Conservation (phyloP, 768 basidiomycete genomes). For the Collybia sordida region DNA sequence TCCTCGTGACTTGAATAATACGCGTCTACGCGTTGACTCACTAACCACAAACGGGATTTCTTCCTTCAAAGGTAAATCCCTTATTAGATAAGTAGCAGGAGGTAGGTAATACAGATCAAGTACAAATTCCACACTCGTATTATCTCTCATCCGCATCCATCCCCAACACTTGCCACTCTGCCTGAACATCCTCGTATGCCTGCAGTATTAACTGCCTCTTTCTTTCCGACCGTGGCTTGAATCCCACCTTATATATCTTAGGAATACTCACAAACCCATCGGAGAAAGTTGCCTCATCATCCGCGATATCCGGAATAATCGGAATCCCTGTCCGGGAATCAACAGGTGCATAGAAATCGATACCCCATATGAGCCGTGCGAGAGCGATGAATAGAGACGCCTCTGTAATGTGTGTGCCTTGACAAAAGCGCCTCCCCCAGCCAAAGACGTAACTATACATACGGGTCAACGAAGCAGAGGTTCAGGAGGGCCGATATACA, state of each 20-base stretch:
- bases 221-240: constrained; percentile 14
- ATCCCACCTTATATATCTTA: constrained; percentile 11
- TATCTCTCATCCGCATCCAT: constrained; percentile 2
- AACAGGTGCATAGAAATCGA: constrained; percentile 15
- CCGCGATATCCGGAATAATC: constrained; percentile 16
- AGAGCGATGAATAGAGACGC: constrained; percentile 15
- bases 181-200: constrained; percentile 14
- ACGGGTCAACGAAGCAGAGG: background rate
- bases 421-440: constrained; percentile 30
- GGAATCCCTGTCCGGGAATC: constrained; percentile 12
- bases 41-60: too few relatives aligned
- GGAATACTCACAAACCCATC: constrained; percentile 17
- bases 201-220: constrained; percentile 9
- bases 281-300: constrained; percentile 14
- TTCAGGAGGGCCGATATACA: background rate
- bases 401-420: constrained; percentile 19
- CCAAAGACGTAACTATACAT: constrained; percentile 20
- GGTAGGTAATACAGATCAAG: too few relatives aligned
- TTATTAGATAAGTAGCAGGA: too few relatives aligned
- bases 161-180: constrained; percentile 11
- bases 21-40: too few relatives aligned
- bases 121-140: background rate
- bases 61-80: too few relatives aligned
- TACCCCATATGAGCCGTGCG: constrained; percentile 15
- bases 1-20: too few relatives aligned